A percentile compares a stretch with the other conserved stretches of the same genome.
These are phyloP conservation scores for Phytopythium litorale DNA, from an alignment of 352 stramenopile genomes.

Conservation along the genomic window DNA sequence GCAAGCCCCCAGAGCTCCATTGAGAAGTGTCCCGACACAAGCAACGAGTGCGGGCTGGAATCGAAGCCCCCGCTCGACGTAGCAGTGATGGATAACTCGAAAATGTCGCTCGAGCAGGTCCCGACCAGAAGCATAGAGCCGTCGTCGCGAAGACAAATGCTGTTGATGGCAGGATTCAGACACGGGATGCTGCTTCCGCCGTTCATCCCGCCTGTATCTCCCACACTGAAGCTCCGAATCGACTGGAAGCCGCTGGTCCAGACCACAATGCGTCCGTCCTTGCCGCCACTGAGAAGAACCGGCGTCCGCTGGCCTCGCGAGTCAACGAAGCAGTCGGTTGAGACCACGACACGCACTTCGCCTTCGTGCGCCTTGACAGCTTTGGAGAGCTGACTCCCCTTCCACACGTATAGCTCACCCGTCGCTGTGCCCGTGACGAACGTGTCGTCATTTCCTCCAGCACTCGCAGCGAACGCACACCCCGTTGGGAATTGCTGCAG, in stretches of 20 bases:
- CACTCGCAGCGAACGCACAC: conserved; percentile 27
- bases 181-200: neutral
- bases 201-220: conserved; percentile 13
- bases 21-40: conserved; percentile 65
- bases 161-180: conserved; percentile 39
- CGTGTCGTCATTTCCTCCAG: conserved; percentile 10
- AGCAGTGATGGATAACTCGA: conserved; percentile 51
- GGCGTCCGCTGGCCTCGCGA: conserved; percentile 2
- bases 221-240: conserved; percentile 65
- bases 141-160: conserved; percentile 35
- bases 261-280: conserved; percentile 68
- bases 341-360: conserved; percentile 36
- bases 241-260: conserved; percentile 63
- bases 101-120: conserved; percentile 87
- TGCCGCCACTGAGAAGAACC: conserved; percentile 56
- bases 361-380: conserved; percentile 66
- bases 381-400: conserved; percentile 36
- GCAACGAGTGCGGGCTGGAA: conserved; percentile 21
- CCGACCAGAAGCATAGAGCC: conserved; percentile 68
- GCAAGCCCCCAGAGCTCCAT: conserved; percentile 82
- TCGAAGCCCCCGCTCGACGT: conserved; percentile 21
- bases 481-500: conserved; percentile 48
- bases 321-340: conserved; percentile 11
- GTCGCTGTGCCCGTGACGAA: conserved; percentile 47
- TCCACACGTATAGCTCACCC: conserved; percentile 66